Percentiles rank a stretch among this genome's conserved stretches.
Evolutionary conservation across 2,329 filamentous ascomycete species (phyloP).

Genomic region (Colletotrichum sojae): DNA sequence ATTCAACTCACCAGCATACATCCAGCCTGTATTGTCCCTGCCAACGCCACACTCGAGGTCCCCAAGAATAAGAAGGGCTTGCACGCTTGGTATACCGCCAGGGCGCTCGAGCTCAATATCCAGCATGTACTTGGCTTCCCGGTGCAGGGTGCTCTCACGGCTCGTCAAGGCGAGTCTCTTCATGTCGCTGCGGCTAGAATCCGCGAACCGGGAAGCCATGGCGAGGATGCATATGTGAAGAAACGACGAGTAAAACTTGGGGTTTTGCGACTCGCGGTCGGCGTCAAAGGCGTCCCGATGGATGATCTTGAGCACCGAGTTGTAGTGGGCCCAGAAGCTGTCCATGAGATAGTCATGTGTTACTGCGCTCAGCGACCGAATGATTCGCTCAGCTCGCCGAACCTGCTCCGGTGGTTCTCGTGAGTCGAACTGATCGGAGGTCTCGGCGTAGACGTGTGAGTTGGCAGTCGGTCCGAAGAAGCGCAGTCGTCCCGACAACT

Average conservation of each 20-base stretch:
- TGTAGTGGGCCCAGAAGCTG: constrained; percentile 67
- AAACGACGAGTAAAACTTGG: constrained; percentile 66
- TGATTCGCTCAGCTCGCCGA: constrained; percentile 62
- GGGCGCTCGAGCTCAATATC: constrained; percentile 67
- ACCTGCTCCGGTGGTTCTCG: constrained; percentile 59
- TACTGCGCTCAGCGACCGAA: constrained; percentile 58
- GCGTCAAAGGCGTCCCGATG: constrained; percentile 65
- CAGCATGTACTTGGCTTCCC: constrained; percentile 68
- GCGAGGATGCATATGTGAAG: constrained; percentile 66
- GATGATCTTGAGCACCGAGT: constrained; percentile 63
- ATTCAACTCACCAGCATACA: constrained; percentile 62
- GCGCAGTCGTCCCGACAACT: constrained; percentile 62
- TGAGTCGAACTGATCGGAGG: constrained; percentile 51
- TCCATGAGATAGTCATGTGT: constrained; percentile 68
- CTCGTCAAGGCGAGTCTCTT: constrained; percentile 60
- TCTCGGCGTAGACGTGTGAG: constrained; percentile 64
- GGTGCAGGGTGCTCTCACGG: constrained; percentile 66
- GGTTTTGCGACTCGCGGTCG: constrained; percentile 59
- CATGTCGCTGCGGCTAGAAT: constrained; percentile 64
- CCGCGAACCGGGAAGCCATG: constrained; percentile 66
- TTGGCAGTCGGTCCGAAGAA: constrained; percentile 70
- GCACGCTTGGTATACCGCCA: constrained; percentile 66
- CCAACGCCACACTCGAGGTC: constrained; percentile 69
- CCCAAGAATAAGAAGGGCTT: constrained; percentile 65
- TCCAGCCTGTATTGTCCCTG: constrained; percentile 68